Conservation (phyloP, 306 rosid species). For the Dryas octopetala region DNA sequence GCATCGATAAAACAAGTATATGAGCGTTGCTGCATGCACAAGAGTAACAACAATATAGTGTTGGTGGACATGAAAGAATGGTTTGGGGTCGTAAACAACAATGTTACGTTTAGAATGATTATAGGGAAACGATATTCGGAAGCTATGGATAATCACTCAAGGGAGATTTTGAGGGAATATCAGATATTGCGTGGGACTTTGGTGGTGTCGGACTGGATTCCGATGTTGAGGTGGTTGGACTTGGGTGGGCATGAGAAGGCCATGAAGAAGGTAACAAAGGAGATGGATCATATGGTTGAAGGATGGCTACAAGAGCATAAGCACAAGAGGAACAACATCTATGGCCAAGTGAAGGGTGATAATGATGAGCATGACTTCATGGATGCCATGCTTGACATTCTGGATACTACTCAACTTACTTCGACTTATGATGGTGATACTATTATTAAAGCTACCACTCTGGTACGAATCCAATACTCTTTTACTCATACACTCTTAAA, state of each 20-base stretch:
- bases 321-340: slow-evolving; percentile 8
- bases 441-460: slow-evolving; percentile 18
- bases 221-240: slow-evolving; percentile 25
- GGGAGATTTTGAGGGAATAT: slow-evolving; percentile 8
- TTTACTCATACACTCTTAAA: too few species aligned
- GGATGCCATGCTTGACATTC: slow-evolving; percentile 21
- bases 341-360: too few species aligned
- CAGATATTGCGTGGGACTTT: neutral
- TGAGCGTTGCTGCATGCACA: neutral
- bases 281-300: neutral
- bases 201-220: slow-evolving; percentile 17
- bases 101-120: slow-evolving; percentile 5
- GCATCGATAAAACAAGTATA: neutral
- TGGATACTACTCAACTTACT: neutral
- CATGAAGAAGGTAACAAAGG: slow-evolving; percentile 12
- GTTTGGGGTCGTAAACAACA: slow-evolving; percentile 4
- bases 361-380: slow-evolving; percentile 8
- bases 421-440: slow-evolving; percentile 16
- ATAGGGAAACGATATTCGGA: slow-evolving; percentile 10
- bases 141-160: neutral
- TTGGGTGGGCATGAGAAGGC: slow-evolving; percentile 14
- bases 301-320: slow-evolving; percentile 28
- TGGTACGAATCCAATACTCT: slow-evolving; percentile 1
- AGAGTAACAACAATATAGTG: neutral
- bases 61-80: slow-evolving; percentile 21